These are phyloP conservation scores for Fusarium anthophilum DNA, from an alignment of 2,329 filamentous ascomycete genomes.

Conservation along the genomic window DNA sequence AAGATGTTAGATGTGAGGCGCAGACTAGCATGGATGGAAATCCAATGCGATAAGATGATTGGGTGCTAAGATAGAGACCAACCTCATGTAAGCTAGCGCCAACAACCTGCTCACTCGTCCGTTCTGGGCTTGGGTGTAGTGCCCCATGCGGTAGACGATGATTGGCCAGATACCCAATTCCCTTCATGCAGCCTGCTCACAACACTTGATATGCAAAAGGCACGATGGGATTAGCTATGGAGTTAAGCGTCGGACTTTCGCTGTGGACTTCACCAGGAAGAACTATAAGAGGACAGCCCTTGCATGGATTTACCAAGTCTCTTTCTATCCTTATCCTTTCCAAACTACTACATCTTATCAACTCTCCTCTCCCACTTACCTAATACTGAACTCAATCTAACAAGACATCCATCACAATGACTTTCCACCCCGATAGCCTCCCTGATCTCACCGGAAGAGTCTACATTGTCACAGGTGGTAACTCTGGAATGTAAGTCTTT, in stretches of 20 bases:
- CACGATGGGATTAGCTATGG: neutral
- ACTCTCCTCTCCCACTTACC: no score
- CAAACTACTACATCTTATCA: neutral
- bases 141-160: neutral
- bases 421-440: slow-evolving; percentile 13
- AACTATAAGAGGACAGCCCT: neutral
- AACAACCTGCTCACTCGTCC: slow-evolving; percentile 23
- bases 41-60: neutral
- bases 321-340: no score
- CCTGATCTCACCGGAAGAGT: slow-evolving; percentile 7
- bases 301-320: no score
- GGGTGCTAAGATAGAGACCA: neutral
- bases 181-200: slow-evolving; percentile 8
- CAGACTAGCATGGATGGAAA: neutral
- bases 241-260: neutral
- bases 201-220: neutral
- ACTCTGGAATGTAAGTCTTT: slow-evolving; percentile 15
- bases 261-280: neutral
- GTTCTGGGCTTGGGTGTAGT: neutral
- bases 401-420: neutral
- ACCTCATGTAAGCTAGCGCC: neutral
- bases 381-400: neutral
- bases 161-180: neutral
- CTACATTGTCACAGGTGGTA: slow-evolving; percentile 21
- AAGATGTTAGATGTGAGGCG: neutral